Percentiles rank a stretch among this genome's conserved stretches.
phyloP scores from a whole-genome alignment of 2,329 filamentous ascomycete genomes.

The Claviceps quebecensis region DNA sequence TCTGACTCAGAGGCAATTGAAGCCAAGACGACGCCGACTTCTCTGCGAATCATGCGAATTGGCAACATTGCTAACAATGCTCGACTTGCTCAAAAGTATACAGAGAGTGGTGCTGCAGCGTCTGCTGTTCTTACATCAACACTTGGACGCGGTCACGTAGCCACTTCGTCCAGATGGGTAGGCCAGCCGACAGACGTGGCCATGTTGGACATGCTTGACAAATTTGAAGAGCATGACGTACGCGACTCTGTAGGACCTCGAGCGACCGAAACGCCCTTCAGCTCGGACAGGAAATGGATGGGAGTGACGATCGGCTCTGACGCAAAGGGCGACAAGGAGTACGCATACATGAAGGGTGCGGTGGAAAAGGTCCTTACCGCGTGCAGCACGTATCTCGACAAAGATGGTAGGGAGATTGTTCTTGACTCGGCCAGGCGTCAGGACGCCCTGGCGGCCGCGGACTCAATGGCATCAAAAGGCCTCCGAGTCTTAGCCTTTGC shows the following conservation, averaged over 20 bases:
- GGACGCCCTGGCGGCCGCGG: slow-evolving; percentile 65
- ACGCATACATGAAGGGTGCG: slow-evolving; percentile 91
- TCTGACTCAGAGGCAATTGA: slow-evolving; percentile 41
- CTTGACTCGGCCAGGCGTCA: slow-evolving; percentile 63
- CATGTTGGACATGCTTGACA: slow-evolving; percentile 85
- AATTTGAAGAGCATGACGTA: slow-evolving; percentile 81
- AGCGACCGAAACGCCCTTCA: slow-evolving; percentile 81
- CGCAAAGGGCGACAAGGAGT: slow-evolving; percentile 50
- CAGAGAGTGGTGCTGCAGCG: slow-evolving; percentile 56
- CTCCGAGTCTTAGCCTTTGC: slow-evolving; percentile 87
- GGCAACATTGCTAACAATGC: slow-evolving; percentile 96
- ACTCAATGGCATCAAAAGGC: slow-evolving; percentile 77
- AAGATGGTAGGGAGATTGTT: slow-evolving; percentile 73
- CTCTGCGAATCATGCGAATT: slow-evolving; percentile 70
- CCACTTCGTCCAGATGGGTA: slow-evolving; percentile 74
- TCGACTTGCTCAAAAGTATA: slow-evolving; percentile 58
- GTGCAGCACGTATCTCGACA: slow-evolving; percentile 82
- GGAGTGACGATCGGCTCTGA: slow-evolving; percentile 68
- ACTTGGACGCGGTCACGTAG: slow-evolving; percentile 43
- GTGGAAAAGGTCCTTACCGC: slow-evolving; percentile 73
- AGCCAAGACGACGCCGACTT: slow-evolving; percentile 53
- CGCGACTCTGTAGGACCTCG: slow-evolving; percentile 74
- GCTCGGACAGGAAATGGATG: slow-evolving; percentile 98
- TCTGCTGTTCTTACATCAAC: slow-evolving; percentile 73
- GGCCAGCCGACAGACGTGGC: slow-evolving; percentile 96